Conservation (phyloP, 2,329 filamentous ascomycete species). For the Trichoderma harzianum region DNA sequence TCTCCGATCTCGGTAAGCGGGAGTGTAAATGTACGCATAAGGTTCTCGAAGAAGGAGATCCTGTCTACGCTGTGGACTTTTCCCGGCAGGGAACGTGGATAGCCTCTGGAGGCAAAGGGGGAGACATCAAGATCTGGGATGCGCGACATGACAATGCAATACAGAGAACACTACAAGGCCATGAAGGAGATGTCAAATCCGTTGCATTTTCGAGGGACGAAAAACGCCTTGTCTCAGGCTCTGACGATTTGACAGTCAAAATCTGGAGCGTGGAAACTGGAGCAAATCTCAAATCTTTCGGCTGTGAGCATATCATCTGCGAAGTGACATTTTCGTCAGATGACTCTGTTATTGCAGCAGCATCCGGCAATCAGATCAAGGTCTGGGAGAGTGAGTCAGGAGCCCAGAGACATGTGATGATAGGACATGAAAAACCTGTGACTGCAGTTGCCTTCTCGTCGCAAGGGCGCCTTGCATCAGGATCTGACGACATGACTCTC, state of each 20-base stretch:
- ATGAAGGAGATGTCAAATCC: not conserved
- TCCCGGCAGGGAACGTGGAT: not conserved
- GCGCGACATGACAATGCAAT: not conserved
- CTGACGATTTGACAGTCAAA: not conserved
- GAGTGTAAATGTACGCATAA: not conserved
- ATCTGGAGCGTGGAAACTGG: not conserved
- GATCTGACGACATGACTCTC: not conserved
- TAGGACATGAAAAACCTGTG: not conserved
- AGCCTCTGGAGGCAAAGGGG: not conserved
- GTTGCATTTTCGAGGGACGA: not conserved
- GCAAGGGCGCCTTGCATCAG: not conserved
- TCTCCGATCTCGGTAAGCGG: not conserved
- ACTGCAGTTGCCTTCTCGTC: not conserved
- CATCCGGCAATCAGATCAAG: accelerated
- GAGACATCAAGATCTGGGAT: not conserved
- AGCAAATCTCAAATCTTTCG: not conserved
- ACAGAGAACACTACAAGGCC: accelerated
- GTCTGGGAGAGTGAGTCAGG: not conserved
- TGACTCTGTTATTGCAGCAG: not conserved
- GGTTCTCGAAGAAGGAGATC: not conserved
- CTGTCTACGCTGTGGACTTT: not conserved
- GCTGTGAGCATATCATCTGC: accelerated
- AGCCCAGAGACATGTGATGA: not conserved
- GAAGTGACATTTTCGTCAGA: not conserved
- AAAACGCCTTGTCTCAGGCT: not conserved